Evolutionary conservation across 2,329 filamentous ascomycete species (phyloP).

Genomic region (Aspergillus udagawae): DNA sequence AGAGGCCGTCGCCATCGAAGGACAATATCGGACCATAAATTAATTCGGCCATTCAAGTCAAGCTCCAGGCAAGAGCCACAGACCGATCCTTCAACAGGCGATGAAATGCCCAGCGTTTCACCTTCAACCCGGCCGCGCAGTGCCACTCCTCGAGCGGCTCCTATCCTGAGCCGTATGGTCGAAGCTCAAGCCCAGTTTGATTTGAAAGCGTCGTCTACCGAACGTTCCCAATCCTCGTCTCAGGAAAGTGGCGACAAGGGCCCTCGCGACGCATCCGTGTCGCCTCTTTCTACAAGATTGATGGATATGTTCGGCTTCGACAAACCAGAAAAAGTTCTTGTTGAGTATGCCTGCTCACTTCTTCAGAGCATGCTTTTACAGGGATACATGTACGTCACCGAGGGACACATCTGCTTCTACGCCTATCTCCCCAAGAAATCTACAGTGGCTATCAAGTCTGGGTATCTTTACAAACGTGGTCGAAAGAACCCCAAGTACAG

Average conservation of each 20-base stretch:
- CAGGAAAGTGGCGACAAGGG: conserved; percentile 48
- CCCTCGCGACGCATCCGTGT: conserved; percentile 42
- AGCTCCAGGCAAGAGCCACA: conserved; percentile 27
- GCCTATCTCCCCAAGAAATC: conserved; percentile 94
- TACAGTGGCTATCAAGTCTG: conserved; percentile 74
- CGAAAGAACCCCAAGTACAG: conserved; percentile 83
- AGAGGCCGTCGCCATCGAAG: conserved; percentile 51
- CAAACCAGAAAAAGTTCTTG: conserved; percentile 75
- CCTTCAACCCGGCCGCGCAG: conserved; percentile 26
- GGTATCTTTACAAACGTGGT: conserved; percentile 82
- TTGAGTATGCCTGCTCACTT: conserved; percentile 90
- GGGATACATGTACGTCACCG: conserved; percentile 93
- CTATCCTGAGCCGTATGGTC: conserved; percentile 73
- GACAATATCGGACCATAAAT: conserved; percentile 60
- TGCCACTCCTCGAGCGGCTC: conserved; percentile 53
- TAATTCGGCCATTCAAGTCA: conserved; percentile 59
- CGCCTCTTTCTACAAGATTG: conserved; percentile 64
- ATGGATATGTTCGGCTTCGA: conserved; percentile 86
- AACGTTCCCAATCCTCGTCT: conserved; percentile 16
- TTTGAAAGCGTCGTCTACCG: conserved; percentile 15
- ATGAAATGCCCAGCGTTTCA: conserved; percentile 14
- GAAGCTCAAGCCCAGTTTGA: conserved; percentile 64
- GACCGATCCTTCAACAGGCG: conserved; percentile 13
- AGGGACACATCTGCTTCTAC: conserved; percentile 93
- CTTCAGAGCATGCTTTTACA: conserved; percentile 87